Conservation (phyloP, 2,329 filamentous ascomycete species). For the Microthyrium microscopicum region DNA sequence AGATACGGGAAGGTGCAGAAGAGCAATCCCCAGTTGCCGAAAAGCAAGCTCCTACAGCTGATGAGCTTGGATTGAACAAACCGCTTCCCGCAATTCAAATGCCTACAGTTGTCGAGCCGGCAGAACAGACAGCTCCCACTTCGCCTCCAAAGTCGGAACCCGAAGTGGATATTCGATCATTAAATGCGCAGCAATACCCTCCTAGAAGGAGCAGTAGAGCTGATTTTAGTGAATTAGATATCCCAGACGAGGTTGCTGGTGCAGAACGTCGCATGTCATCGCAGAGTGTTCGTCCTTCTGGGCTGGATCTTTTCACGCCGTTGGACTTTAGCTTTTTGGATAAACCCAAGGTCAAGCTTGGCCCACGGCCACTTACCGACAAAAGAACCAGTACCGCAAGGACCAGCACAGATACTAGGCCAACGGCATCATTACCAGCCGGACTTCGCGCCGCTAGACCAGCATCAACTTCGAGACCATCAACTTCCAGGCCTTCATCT, state of each 20-base stretch:
- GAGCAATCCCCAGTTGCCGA: neutral
- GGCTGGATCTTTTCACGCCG: conserved; percentile 29
- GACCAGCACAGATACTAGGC: conserved; percentile 49
- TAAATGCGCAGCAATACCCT: too few relatives aligned
- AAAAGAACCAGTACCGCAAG: conserved; percentile 8
- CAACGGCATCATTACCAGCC: conserved; percentile 64
- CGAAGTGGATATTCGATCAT: too few relatives aligned
- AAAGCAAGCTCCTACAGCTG: neutral
- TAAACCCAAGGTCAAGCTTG: conserved; percentile 78
- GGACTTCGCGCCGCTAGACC: conserved; percentile 33
- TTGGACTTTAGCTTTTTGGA: conserved; percentile 18
- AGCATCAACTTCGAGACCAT: neutral
- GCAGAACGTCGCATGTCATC: conserved; percentile 28
- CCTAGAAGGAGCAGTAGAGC: too few relatives aligned
- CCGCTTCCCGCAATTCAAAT: neutral
- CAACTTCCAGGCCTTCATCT: neutral
- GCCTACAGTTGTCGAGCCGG: neutral
- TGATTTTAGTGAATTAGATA: too few relatives aligned
- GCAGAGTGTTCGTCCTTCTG: conserved; percentile 23
- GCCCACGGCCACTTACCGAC: conserved; percentile 57
- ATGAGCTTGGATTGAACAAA: neutral
- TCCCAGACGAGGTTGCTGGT: conserved; percentile 8
- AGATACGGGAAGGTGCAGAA: conserved; percentile 58
- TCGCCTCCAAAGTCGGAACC: neutral
- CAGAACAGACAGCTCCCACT: neutral